Conservation (phyloP, 2,329 filamentous ascomycete species). For the Orbilia javanica region DNA sequence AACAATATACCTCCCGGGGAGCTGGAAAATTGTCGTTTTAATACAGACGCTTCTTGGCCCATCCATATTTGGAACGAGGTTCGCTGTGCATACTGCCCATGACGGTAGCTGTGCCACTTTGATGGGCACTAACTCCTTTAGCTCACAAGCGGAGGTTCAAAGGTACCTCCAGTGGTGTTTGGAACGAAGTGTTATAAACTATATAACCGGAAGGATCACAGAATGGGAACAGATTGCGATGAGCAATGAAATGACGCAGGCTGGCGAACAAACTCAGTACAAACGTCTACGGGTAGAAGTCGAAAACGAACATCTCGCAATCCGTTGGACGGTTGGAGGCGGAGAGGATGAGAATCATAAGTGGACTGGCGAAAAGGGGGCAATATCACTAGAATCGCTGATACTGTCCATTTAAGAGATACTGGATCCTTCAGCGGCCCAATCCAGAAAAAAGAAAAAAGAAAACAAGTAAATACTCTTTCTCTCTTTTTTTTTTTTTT, state of each 20-base stretch:
- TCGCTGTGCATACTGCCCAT: constrained; percentile 60
- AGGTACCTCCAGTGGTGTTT: constrained; percentile 62
- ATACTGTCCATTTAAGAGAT: constrained; percentile 49
- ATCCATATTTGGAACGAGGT: constrained; percentile 61
- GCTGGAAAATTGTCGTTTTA: constrained; percentile 60
- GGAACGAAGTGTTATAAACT: constrained; percentile 61
- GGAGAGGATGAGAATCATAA: constrained; percentile 59
- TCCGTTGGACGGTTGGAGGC: constrained; percentile 60
- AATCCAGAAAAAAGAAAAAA: constrained; percentile 7
- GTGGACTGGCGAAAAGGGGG: constrained; percentile 59
- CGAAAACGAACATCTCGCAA: constrained; percentile 57
- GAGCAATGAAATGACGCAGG: constrained; percentile 61
- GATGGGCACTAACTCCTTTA: constrained; percentile 61
- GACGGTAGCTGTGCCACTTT: constrained; percentile 61
- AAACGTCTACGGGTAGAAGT: constrained; percentile 61
- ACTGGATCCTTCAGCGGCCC: neutral
- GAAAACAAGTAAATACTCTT: too few relatives aligned
- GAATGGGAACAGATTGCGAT: constrained; percentile 61
- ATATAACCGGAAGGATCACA: constrained; percentile 56
- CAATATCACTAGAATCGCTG: constrained; percentile 56
- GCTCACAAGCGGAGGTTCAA: constrained; percentile 60
- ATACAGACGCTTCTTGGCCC: constrained; percentile 60
- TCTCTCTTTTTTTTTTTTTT: too few relatives aligned
- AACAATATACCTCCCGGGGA: constrained; percentile 64
- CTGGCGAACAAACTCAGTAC: constrained; percentile 58